Evolutionary conservation across 768 basidiomycete genomes (phyloP), one percentile per base, ranked within the genome.

Genomic region (Baorangia bicolor): DNA sequence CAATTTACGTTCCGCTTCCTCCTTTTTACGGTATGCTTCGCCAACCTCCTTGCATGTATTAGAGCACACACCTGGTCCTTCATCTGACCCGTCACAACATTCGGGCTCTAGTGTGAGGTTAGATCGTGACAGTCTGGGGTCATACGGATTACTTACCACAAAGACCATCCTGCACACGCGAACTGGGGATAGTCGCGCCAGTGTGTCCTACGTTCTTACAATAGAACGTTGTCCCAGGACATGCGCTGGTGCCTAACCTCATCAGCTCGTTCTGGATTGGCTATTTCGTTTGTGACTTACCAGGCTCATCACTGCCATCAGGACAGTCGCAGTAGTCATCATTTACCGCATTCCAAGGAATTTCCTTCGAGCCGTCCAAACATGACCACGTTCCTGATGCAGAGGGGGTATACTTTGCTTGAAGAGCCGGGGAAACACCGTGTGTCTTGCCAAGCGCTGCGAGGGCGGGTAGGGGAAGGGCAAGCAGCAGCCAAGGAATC

Each of bases 61-160:
- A 34, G 79, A 73, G 70, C 97, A 99, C 16, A 88, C 77, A 18
- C 93, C 93, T 11, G 82, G 72, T 25, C 77, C 80, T 74, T 99
- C 97, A 72, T 99, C 96, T 0, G 94, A 93, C 13, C 96, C 96
- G 63, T 99, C 96, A 66, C 96, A 99, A 64, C 96, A 99, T 67
- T 92, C 84, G 1, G 82, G 79, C 69, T 99, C 96, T 97, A 61
- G 20, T 4, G 16, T 12, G 12, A 5, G 21, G 44, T 75, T 39
- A 72, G 62, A 47, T 28, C 34, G 31, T 21, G 31, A 1, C 28
- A 20, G 11, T 14, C 28, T 39, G 13, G 39, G 6, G 20, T 1
- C 14, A 18, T 18, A 20, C n/a, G 13, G 4, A 37, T 27, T 12
- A 75, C 88, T 20, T 67, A 93, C 94, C 94, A 70, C 96, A 99